Percentiles rank a stretch among this genome's conserved stretches.
phyloP scores from a whole-genome alignment of 306 rosid genomes.

The Inga oerstediana region DNA sequence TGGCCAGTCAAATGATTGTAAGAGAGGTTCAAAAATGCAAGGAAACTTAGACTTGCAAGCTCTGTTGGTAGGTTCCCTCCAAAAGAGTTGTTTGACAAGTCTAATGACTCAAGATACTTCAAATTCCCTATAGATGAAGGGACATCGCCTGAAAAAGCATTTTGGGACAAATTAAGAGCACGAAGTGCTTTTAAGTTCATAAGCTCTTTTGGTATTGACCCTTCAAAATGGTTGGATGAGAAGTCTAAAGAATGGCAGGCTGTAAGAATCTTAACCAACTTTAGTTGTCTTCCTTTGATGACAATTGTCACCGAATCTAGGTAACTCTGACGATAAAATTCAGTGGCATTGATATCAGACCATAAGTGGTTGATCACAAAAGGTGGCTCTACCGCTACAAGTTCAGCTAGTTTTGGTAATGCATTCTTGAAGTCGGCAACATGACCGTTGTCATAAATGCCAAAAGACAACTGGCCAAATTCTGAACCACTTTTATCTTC shows the following conservation, averaged over 20 bases:
- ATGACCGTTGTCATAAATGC: background rate
- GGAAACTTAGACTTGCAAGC: background rate
- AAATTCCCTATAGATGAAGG: background rate
- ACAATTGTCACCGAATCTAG: background rate
- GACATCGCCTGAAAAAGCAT: constrained; percentile 1
- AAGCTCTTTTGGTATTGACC: constrained; percentile 5
- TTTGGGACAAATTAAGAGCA: constrained; percentile 2
- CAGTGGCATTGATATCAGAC: background rate
- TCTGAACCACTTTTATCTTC: background rate
- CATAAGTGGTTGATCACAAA: background rate
- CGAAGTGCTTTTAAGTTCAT: background rate
- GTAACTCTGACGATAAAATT: background rate
- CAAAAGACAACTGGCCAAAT: background rate
- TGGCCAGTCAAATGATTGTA: background rate
- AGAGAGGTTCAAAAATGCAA: background rate
- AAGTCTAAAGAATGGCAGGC: constrained; percentile 26
- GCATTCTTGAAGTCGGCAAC: background rate
- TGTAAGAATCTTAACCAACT: background rate
- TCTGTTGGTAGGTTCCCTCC: background rate
- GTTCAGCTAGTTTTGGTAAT: background rate
- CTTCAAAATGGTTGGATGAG: background rate
- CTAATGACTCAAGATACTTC: background rate
- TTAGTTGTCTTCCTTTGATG: background rate
- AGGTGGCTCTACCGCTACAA: background rate
- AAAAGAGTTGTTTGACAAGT: background rate